Percentiles rank a stretch among this genome's conserved stretches.
phyloP scores from a whole-genome alignment of 306 rosid species.

The Rosa chinensis region DNA sequence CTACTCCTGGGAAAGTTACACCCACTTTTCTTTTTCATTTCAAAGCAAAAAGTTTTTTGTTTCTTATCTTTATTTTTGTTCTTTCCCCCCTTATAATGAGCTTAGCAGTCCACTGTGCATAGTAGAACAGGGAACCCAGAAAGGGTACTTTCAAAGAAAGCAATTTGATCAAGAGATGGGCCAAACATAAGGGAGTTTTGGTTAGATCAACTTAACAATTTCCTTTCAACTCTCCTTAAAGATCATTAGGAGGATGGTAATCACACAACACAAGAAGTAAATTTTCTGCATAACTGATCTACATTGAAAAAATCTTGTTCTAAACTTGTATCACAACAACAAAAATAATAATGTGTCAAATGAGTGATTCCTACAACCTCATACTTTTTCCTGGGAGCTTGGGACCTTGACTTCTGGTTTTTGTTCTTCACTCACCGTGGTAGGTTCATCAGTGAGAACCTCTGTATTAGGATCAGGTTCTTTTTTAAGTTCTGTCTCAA shows the following conservation, averaged over 20 bases:
- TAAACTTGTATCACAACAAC: conserved; percentile 6
- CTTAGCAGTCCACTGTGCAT: background rate
- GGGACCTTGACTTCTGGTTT: conserved; percentile 56
- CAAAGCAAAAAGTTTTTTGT: conserved; percentile 13
- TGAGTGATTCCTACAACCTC: conserved; percentile 35
- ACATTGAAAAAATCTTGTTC: background rate
- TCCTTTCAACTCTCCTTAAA: background rate
- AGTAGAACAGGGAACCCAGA: background rate
- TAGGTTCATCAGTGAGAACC: conserved; percentile 44
- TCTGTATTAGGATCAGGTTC: conserved; percentile 55
- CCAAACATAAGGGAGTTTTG: background rate
- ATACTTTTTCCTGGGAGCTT: conserved; percentile 69
- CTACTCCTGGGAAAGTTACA: conserved; percentile 10
- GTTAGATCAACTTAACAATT: background rate
- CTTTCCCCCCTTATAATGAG: conserved; percentile 2
- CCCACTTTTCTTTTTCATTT: conserved; percentile 3
- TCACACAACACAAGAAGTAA: background rate
- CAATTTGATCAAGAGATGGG: conserved; percentile 1
- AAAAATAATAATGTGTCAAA: conserved; percentile 1
- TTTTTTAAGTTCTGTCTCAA: conserved; percentile 81
- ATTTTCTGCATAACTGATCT: conserved; percentile 16
- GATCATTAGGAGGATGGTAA: background rate
- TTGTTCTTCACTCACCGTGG: conserved; percentile 50
- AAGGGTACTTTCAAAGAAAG: background rate
- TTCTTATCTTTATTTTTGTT: conserved; percentile 5